phyloP scores from a whole-genome alignment of 2,329 filamentous ascomycete genomes.

The Pestalotiopsis fici region DNA sequence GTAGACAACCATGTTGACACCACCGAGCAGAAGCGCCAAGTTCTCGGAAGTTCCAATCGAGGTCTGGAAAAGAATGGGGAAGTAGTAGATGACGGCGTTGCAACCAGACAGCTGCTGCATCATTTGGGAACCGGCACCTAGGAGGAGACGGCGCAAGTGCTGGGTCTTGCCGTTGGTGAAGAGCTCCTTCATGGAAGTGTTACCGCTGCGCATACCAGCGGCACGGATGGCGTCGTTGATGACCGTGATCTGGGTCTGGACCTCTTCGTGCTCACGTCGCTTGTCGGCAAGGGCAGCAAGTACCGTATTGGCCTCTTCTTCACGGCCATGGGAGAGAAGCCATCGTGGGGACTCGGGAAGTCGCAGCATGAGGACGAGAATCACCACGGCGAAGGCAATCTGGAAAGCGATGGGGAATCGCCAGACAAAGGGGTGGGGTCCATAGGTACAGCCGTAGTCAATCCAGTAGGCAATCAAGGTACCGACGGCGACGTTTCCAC shows the following conservation, averaged over 20 bases:
- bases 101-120: constrained; percentile 64
- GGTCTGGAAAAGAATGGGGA: constrained; percentile 56
- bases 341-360: constrained; percentile 57
- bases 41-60: constrained; percentile 42
- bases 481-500: constrained; percentile 41
- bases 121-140: constrained; percentile 60
- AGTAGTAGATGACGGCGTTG: constrained; percentile 63
- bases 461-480: constrained; percentile 45
- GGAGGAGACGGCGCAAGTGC: constrained; percentile 62
- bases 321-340: constrained; percentile 44
- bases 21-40: constrained; percentile 54
- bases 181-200: constrained; percentile 40
- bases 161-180: constrained; percentile 64
- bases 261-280: constrained; percentile 42
- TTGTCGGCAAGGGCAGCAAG: constrained; percentile 56
- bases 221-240: constrained; percentile 31
- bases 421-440: constrained; percentile 34
- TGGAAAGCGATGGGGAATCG: constrained; percentile 42
- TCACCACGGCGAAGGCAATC: constrained; percentile 44
- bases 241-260: constrained; percentile 48
- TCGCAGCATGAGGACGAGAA: constrained; percentile 36
- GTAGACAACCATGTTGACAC: constrained; percentile 59
- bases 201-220: constrained; percentile 29
- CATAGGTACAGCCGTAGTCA: constrained; percentile 38
- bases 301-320: constrained; percentile 51